Evolutionary conservation across 257 asterid species (phyloP).

Genomic region (Plantago major): DNA sequence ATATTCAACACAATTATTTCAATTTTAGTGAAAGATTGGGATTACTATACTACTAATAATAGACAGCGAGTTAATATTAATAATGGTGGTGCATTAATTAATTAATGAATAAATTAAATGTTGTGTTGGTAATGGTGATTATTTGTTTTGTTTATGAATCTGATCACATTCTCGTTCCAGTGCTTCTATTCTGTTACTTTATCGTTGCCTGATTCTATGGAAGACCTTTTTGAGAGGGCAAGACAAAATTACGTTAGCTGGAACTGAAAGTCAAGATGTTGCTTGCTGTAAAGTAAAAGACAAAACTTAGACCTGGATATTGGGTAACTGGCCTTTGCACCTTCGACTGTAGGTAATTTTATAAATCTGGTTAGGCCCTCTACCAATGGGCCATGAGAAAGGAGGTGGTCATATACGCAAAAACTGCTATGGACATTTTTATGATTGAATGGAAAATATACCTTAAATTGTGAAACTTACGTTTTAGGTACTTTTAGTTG

Average conservation of each 20-base stretch:
- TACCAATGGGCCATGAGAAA: too few species aligned
- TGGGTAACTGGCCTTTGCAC: not conserved
- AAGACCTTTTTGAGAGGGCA: constrained; percentile 3
- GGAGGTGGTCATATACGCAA: too few species aligned
- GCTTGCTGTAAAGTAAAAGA: not conserved
- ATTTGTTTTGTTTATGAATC: not conserved
- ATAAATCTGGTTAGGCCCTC: too few species aligned
- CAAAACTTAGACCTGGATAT: not conserved
- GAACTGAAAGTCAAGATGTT: constrained; percentile 2
- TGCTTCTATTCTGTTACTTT: constrained; percentile 6
- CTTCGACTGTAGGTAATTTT: too few species aligned
- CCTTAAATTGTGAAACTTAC: too few species aligned
- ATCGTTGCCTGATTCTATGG: not conserved
- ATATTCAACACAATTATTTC: too few species aligned
- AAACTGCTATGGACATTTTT: too few species aligned
- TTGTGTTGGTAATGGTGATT: constrained; percentile 1
- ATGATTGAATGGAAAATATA: too few species aligned
- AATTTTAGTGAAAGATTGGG: too few species aligned
- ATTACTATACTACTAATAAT: too few species aligned
- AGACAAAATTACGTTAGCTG: not conserved
- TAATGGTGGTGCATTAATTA: not conserved
- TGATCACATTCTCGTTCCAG: constrained; percentile 4
- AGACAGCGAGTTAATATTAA: not conserved
- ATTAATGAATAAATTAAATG: not conserved
- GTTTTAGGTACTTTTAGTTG: too few species aligned